Evolutionary conservation across 345 rosid species (phyloP), one percentile per base, ranked within the genome.

Genomic region (Tarenaya hassleriana): DNA sequence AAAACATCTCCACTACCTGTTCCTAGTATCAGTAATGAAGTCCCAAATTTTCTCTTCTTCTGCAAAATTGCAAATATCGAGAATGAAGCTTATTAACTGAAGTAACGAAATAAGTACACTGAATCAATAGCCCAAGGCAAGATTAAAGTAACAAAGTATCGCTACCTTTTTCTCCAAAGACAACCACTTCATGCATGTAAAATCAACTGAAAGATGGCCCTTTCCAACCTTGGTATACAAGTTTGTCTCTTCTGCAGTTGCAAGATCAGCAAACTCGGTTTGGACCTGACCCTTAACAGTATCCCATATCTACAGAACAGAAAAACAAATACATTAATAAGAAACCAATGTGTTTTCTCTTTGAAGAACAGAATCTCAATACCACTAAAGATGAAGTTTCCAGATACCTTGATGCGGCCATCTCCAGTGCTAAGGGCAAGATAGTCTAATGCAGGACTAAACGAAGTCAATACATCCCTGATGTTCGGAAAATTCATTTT

Each of bases 1-100:
- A 88, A 69, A 43, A 92, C 81, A 69, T 88, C 97, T 39, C 91
- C 97, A 49, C 96, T 79, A 57, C 95, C 94, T 0, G 95, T 88
- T 60, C 98, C 98, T 47, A 83, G 75, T 15, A 88, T 64, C 60
- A 88, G 56, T 19, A 80, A 60, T 0, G 94, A 84, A 62, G 73
- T 71, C 33, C 77, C 84, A 19, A 71, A 81, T 66, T 88, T 88
- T 63, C 96, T 75, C 64, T 84, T 88, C 61, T 65, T 84, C 96
- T 88, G 81, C 53, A 73, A 65, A 45, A 37, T 94, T 88, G 81
- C 53, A 73, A 65, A 45, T 37, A 69, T 34, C 34, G 57, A 10
- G 29, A 40, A 21, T 31, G 7, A 40, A 47, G 16, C 42, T 31
- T 51, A 50, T 7, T 18, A 24, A 7, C 38, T 50, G n/a, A 46